phyloP scores from a whole-genome alignment of 2,329 filamentous ascomycete species.

The Penicillium expansum region DNA sequence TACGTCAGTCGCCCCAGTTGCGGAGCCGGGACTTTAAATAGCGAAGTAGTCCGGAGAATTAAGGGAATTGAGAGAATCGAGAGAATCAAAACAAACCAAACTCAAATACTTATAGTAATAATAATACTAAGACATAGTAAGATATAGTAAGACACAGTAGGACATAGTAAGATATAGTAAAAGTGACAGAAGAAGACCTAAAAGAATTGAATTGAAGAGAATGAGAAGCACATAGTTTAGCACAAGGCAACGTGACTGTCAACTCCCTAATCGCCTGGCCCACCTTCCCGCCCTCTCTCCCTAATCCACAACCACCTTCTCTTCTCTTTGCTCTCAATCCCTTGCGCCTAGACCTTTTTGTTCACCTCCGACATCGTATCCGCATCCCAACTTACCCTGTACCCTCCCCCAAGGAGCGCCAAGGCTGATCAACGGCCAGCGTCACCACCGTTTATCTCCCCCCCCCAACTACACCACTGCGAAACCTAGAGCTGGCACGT shows the following conservation, averaged over 20 bases:
- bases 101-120: too few relatives aligned
- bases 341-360: background rate
- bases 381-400: slow-evolving; percentile 3
- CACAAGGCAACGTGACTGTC: slow-evolving; percentile 26
- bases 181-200: background rate
- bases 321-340: slow-evolving; percentile 1
- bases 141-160: too few relatives aligned
- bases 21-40: slow-evolving; percentile 2
- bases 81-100: too few relatives aligned
- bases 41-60: background rate
- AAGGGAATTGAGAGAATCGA: background rate
- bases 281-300: slow-evolving; percentile 23
- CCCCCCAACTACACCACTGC: slow-evolving; percentile 12
- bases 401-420: slow-evolving; percentile 15
- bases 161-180: too few relatives aligned
- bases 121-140: too few relatives aligned
- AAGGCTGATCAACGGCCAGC: slow-evolving; percentile 24
- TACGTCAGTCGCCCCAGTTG: slow-evolving; percentile 25
- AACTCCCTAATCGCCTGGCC: slow-evolving; percentile 26
- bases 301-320: slow-evolving; percentile 17
- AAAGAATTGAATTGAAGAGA: background rate
- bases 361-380: background rate
- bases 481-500: slow-evolving; percentile 11
- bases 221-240: background rate
- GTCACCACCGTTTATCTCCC: slow-evolving; percentile 4